Evolutionary conservation across 192 early-diverging fungal genomes (phyloP).

Genomic region (Coemansia sp.): DNA sequence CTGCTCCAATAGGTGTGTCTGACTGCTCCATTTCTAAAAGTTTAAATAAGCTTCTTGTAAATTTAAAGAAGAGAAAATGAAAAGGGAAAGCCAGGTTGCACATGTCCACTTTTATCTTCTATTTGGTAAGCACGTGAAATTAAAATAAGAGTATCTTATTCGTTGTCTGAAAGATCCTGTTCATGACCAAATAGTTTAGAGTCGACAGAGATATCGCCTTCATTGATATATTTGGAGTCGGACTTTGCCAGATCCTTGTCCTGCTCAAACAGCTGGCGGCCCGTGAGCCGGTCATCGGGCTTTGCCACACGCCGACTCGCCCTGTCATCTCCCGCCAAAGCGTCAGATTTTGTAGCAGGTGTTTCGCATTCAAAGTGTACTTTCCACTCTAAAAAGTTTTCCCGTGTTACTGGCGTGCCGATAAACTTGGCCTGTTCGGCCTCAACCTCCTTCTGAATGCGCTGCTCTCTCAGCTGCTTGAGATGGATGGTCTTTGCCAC

Average conservation of each 20-base stretch:
- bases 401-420: constrained; percentile 82
- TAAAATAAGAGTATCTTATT: constrained; percentile 45
- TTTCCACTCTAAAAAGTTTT: constrained; percentile 79
- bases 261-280: constrained; percentile 89
- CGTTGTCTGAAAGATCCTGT: constrained; percentile 56
- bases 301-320: constrained; percentile 14
- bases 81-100: not conserved
- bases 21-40: not conserved
- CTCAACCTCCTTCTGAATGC: constrained; percentile 64
- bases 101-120: not conserved
- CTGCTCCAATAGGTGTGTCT: not conserved
- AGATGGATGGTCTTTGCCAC: constrained; percentile 54
- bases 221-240: constrained; percentile 77
- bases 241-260: constrained; percentile 80
- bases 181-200: constrained; percentile 70
- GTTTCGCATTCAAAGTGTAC: constrained; percentile 73
- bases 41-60: constrained; percentile 1
- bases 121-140: constrained; percentile 4
- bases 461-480: constrained; percentile 53
- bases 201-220: constrained; percentile 86
- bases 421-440: constrained; percentile 72
- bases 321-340: not conserved
- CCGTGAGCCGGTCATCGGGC: constrained; percentile 58
- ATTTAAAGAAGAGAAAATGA: constrained; percentile 1
- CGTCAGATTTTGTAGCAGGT: not conserved